phyloP scores from a whole-genome alignment of 2,329 filamentous ascomycete species.

The Drechslerella coelobrocha region DNA sequence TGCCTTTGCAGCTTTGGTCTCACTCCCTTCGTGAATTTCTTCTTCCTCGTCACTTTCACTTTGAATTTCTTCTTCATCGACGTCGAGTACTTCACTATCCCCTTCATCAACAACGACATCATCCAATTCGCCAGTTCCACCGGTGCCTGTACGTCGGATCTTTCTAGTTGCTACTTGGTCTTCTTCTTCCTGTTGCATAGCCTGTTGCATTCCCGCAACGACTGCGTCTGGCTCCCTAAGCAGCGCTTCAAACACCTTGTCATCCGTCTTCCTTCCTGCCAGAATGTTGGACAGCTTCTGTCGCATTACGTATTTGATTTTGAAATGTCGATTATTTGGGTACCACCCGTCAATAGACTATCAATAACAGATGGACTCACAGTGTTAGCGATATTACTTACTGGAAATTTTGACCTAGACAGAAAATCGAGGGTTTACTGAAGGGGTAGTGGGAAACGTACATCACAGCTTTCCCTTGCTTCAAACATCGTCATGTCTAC shows the following conservation, averaged over 20 bases:
- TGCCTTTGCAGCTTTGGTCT: constrained; percentile 50
- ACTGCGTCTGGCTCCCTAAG: constrained; percentile 59
- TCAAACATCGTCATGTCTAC: constrained; percentile 68
- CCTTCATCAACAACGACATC: constrained; percentile 54
- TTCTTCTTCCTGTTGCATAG: constrained; percentile 39
- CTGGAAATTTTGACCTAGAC: constrained; percentile 62
- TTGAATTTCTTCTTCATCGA: constrained; percentile 56
- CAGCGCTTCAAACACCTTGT: constrained; percentile 61
- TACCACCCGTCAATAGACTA: constrained; percentile 75
- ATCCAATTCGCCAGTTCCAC: constrained; percentile 55
- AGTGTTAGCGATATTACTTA: neutral
- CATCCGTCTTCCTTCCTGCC: constrained; percentile 61
- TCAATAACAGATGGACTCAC: neutral
- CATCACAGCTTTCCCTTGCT: constrained; percentile 52
- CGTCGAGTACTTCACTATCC: constrained; percentile 48
- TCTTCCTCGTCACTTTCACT: constrained; percentile 53
- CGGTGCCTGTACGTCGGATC: constrained; percentile 40
- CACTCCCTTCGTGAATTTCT: constrained; percentile 53
- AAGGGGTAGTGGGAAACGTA: constrained; percentile 19
- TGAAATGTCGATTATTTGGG: constrained; percentile 78
- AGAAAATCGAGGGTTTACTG: neutral
- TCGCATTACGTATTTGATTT: constrained; percentile 85
- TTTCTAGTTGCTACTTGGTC: neutral
- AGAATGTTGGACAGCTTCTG: constrained; percentile 70
- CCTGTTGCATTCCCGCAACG: constrained; percentile 55